phyloP scores from a whole-genome alignment of 441 rosid genomes.

The Lepidium campestre region DNA sequence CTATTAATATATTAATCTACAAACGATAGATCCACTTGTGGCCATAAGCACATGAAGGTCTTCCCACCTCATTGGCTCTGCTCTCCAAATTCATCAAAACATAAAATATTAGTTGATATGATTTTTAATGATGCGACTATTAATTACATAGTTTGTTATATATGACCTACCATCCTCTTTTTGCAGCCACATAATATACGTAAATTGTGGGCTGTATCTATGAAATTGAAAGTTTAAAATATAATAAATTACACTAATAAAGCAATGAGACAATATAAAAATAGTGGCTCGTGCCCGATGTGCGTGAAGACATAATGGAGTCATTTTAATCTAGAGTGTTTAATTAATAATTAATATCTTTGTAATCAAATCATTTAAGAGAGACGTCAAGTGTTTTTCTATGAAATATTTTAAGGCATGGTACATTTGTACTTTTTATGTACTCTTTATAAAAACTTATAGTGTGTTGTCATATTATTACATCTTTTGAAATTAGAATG shows the following conservation, averaged over 20 bases:
- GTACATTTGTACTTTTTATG: constrained; percentile 23
- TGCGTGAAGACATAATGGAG: constrained; percentile 26
- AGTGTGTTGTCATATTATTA: neutral
- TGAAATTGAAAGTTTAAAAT: neutral
- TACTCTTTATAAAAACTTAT: constrained; percentile 18
- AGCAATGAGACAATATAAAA: constrained; percentile 4
- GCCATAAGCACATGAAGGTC: neutral
- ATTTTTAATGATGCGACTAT: no score
- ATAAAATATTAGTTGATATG: no score
- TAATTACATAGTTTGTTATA: neutral
- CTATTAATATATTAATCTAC: neutral
- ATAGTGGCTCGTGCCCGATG: constrained; percentile 21
- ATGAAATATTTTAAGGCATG: constrained; percentile 10
- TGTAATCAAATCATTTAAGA: constrained; percentile 2
- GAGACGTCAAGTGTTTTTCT: constrained; percentile 16
- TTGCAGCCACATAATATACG: neutral
- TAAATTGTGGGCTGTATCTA: neutral
- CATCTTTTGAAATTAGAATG: constrained; percentile 20
- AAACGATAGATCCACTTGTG: neutral
- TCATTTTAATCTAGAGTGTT: constrained; percentile 20
- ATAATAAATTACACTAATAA: neutral
- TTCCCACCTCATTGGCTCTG: neutral
- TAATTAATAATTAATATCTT: constrained; percentile 11
- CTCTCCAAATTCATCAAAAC: neutral
- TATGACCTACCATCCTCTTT: neutral